Evolutionary conservation across 2,329 filamentous ascomycete genomes (phyloP), one percentile per base, ranked within the genome.

Genomic region (Didymella sp.): DNA sequence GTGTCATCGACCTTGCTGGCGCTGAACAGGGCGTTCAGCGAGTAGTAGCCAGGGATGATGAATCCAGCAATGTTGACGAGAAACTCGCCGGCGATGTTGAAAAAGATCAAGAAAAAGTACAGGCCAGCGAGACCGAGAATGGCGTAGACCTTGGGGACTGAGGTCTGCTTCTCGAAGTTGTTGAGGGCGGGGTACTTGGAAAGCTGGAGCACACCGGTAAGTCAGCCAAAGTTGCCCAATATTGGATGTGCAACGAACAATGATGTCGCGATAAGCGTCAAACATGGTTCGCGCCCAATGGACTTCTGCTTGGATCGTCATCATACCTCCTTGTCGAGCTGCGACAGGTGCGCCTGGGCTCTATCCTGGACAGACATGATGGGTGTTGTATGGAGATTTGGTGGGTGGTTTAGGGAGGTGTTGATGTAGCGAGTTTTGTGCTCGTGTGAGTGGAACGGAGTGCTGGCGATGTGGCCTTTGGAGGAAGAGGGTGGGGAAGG

Each of bases 101-200:
- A 92, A 81, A 95, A 87, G 80, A 95, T 91, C 69, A 95, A 86
- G 82, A 94, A 92, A 81, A 95, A 92, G 84, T 96, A 96, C 66
- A 93, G 85, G 48, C 87, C 87, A 59, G 79, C 88, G 56, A 91
- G 74, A 70, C 91, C 91, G 69, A 94, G 87, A 73, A 90, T 84
- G 65, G 87, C 89, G 77, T 96, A 95, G 72, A 90, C 89, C 84
- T 96, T 96, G 75, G 91, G 91, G 47, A 95, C 85, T 56, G 85
- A 87, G 64, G 89, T 89, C 79, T 90, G 87, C 84, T 88, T 90
- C 86, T 96, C 91, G 72, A 95, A 85, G 81, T 94, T 92, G 85
- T 88, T 89, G 76, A 95, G 85, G 72, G 84, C 79, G 70, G 89
- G 89, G 82, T 95, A 95, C 79, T 93, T 94, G 78, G 89, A 91